These are phyloP conservation scores for Brettanomyces naardenensis DNA, from an alignment of 805 yeast genomes.

Conservation along the genomic window DNA sequence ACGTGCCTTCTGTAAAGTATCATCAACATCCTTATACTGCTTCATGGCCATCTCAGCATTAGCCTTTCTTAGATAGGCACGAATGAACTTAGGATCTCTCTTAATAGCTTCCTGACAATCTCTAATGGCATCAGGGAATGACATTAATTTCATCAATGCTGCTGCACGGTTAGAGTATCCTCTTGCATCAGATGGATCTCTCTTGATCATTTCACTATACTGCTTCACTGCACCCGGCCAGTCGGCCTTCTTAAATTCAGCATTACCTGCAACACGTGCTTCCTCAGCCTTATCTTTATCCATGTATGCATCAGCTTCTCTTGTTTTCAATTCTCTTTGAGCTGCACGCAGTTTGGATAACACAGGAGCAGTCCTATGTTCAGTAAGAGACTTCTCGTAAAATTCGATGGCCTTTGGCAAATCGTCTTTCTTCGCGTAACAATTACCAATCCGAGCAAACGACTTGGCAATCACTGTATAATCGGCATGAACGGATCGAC, in stretches of 20 bases:
- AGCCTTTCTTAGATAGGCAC: conserved; percentile 97
- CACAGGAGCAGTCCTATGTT: conserved; percentile 93
- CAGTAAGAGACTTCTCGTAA: conserved; percentile 89
- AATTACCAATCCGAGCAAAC: conserved; percentile 82
- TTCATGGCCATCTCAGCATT: conserved; percentile 86
- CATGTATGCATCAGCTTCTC: conserved; percentile 71
- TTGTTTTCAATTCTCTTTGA: conserved; percentile 75
- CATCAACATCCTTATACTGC: conserved; percentile 75
- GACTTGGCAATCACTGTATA: conserved; percentile 89
- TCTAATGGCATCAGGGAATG: conserved; percentile 92
- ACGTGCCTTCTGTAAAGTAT: conserved; percentile 74
- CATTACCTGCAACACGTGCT: conserved; percentile 90
- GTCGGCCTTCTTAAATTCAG: conserved; percentile 78
- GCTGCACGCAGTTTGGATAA: conserved; percentile 79
- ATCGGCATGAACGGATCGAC: conserved; percentile 85
- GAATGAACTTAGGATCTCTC: conserved; percentile 80
- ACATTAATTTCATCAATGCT: conserved; percentile 85
- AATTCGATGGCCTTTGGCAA: conserved; percentile 63
- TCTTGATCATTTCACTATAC: conserved; percentile 86
- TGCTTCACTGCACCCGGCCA: conserved; percentile 96
- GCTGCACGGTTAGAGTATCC: conserved; percentile 99
- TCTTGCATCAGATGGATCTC: conserved; percentile 95
- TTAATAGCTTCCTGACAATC: conserved; percentile 89
- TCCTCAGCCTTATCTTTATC: conserved; percentile 92
- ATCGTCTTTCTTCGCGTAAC: conserved; percentile 70